These are phyloP conservation scores for Magnusiomyces suaveolens DNA, from an alignment of 1,139 yeast genomes.

Conservation along the genomic window DNA sequence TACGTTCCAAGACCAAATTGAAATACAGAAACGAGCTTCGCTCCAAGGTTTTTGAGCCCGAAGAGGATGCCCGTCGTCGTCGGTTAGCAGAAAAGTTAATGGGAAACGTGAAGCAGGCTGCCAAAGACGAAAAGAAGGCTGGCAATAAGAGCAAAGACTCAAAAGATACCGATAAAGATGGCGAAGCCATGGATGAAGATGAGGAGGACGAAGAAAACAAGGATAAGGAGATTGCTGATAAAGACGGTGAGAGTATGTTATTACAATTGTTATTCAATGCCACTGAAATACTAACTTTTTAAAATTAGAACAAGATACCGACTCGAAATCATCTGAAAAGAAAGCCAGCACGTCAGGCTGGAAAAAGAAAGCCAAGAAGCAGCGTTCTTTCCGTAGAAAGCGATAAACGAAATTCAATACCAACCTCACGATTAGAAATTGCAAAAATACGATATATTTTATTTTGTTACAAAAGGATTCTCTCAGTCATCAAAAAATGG, in stretches of 20 bases:
- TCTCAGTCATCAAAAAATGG: too few relatives aligned
- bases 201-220: not conserved
- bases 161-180: not conserved
- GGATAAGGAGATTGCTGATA: not conserved
- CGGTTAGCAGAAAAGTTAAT: conserved; percentile 3
- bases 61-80: conserved; percentile 3
- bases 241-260: not conserved
- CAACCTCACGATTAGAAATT: not conserved
- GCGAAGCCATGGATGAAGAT: not conserved
- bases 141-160: not conserved
- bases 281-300: not conserved
- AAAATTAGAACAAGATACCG: not conserved
- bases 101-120: conserved; percentile 3
- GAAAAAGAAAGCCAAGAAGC: conserved; percentile 5
- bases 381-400: conserved; percentile 3
- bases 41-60: conserved; percentile 1
- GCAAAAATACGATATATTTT: not conserved
- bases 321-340: not conserved
- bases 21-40: conserved; percentile 1
- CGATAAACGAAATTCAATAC: not conserved
- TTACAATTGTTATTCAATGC: too few relatives aligned
- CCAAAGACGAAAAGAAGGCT: not conserved
- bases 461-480: too few relatives aligned
- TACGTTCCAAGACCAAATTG: conserved; percentile 2
- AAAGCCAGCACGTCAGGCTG: conserved; percentile 1